A percentile compares a stretch with the other conserved stretches of the same genome.
phyloP scores from a whole-genome alignment of 345 rosid genomes.

The Gossypium arboreum region DNA sequence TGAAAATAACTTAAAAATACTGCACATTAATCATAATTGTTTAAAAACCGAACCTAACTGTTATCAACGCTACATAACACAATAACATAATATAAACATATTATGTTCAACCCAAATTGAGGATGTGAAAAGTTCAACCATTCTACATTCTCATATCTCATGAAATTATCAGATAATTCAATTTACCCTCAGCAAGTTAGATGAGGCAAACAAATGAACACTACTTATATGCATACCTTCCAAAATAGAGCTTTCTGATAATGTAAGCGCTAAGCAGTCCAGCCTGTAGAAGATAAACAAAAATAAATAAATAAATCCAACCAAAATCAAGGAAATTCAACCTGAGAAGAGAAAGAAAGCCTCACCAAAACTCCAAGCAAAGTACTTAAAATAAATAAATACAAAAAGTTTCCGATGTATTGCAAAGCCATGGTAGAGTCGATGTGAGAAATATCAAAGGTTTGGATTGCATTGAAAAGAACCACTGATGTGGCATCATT shows the following conservation, averaged over 20 bases:
- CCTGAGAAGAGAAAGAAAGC: constrained; percentile 5
- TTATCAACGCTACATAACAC: too few relatives aligned
- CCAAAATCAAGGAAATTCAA: background rate
- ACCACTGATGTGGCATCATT: constrained; percentile 97
- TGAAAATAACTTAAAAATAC: too few relatives aligned
- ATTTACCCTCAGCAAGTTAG: background rate
- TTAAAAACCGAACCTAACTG: too few relatives aligned
- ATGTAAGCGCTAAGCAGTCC: constrained; percentile 86
- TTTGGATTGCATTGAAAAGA: constrained; percentile 89
- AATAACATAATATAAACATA: background rate
- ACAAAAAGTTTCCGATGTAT: constrained; percentile 67
- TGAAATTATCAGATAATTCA: background rate
- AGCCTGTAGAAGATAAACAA: constrained; percentile 42
- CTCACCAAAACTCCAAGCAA: constrained; percentile 69
- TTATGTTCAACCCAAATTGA: background rate
- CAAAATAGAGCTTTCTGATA: constrained; percentile 79
- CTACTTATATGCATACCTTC: constrained; percentile 48
- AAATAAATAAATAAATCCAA: background rate
- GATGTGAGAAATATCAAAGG: constrained; percentile 67
- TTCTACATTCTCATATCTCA: background rate
- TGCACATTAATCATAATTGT: too few relatives aligned
- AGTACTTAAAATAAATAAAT: constrained; percentile 75
- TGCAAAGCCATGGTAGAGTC: constrained; percentile 46
- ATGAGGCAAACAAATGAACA: background rate
- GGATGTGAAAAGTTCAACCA: background rate